Conservation (phyloP, 2,329 filamentous ascomycete genomes). For the Cordyceps cicadae region DNA sequence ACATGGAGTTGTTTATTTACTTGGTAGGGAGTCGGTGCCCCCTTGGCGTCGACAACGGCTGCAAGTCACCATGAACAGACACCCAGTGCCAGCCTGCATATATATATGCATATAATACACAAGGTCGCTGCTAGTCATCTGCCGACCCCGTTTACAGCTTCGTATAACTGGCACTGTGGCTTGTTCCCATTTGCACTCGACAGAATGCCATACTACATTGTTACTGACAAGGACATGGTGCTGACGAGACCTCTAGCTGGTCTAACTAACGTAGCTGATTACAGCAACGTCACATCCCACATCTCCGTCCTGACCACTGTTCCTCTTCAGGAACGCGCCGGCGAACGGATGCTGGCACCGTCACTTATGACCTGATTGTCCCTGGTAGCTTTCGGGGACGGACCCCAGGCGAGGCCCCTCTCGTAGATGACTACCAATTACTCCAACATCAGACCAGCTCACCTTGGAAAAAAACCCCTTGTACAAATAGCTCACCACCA, state of each 20-base stretch:
- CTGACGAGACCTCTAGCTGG: not conserved
- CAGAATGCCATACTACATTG: not conserved
- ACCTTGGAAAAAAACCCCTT: not conserved
- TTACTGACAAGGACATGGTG: not conserved
- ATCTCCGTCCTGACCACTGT: not conserved
- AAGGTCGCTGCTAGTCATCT: too few species aligned
- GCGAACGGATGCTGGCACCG: not conserved
- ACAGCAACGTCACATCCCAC: conserved; percentile 4
- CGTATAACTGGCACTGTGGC: not conserved
- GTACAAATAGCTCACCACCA: not conserved
- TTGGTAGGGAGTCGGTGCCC: not conserved
- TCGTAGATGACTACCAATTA: not conserved
- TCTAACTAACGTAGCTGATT: not conserved
- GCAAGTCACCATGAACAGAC: not conserved
- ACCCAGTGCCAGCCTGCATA: not conserved
- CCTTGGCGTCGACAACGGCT: too few species aligned
- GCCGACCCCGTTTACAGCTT: not conserved
- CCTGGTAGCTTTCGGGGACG: not conserved
- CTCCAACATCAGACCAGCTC: not conserved
- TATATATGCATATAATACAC: too few species aligned
- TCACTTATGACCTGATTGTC: not conserved
- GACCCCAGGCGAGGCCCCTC: not conserved
- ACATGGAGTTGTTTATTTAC: too few species aligned
- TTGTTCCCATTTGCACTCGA: not conserved
- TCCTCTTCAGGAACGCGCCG: not conserved